phyloP scores from a whole-genome alignment of 2,329 filamentous ascomycete species.

The Fusarium stilboides region DNA sequence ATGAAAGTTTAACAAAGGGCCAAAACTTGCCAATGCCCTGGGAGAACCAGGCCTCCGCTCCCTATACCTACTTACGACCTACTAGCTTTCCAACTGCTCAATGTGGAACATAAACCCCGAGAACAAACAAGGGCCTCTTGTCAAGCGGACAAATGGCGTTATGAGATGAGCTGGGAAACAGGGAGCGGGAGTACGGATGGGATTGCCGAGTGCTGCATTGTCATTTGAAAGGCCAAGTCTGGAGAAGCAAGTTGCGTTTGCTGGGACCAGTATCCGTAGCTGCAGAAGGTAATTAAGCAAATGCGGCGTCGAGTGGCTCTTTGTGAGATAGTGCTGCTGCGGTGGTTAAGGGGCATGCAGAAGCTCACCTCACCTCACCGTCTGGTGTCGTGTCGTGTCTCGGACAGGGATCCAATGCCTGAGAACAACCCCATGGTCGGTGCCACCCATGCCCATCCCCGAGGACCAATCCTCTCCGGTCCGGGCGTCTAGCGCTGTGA shows the following conservation, averaged over 20 bases:
- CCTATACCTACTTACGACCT: not conserved
- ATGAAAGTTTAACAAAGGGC: slow-evolving; percentile 12
- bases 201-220: slow-evolving; percentile 18
- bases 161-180: slow-evolving; percentile 2
- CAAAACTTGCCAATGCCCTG: slow-evolving; percentile 5
- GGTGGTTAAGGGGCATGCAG: slow-evolving; percentile 51
- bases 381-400: slow-evolving; percentile 34
- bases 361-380: slow-evolving; percentile 47
- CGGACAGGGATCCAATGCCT: slow-evolving; percentile 42
- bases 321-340: slow-evolving; percentile 43
- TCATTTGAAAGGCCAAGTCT: slow-evolving; percentile 2
- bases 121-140: slow-evolving; percentile 2
- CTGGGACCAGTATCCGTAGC: slow-evolving; percentile 33
- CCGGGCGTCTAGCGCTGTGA: slow-evolving; percentile 40
- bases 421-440: slow-evolving; percentile 48
- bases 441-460: slow-evolving; percentile 46
- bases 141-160: slow-evolving; percentile 16
- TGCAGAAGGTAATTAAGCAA: slow-evolving; percentile 48
- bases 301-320: slow-evolving; percentile 36
- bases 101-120: slow-evolving; percentile 15
- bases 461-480: slow-evolving; percentile 26
- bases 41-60: slow-evolving; percentile 1
- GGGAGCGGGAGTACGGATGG: slow-evolving; percentile 14
- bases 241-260: slow-evolving; percentile 24
- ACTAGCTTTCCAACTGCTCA: slow-evolving; percentile 17